These are phyloP conservation scores for Populus tomentosa DNA, from an alignment of 441 rosid species.

Conservation along the genomic window DNA sequence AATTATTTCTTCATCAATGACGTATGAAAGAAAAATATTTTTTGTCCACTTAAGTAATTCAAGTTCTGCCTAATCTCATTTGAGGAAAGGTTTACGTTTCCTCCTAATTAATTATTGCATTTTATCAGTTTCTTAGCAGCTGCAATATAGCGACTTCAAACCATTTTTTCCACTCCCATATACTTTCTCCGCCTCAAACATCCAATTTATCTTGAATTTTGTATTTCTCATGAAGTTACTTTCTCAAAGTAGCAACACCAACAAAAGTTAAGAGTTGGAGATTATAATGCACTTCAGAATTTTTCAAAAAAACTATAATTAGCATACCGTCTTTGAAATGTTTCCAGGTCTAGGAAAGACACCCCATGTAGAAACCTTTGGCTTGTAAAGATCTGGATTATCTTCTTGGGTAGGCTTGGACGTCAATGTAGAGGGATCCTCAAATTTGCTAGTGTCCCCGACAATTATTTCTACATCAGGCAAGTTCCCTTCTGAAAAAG, in stretches of 20 bases:
- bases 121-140: not conserved
- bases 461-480: constrained; percentile 86
- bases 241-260: not conserved
- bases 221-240: not conserved
- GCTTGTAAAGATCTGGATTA: constrained; percentile 54
- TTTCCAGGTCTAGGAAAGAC: constrained; percentile 84
- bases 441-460: constrained; percentile 63
- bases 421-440: constrained; percentile 18
- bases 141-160: not conserved
- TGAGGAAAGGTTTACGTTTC: not conserved
- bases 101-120: not conserved
- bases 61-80: not conserved
- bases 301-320: not conserved
- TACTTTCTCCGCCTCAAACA: not conserved
- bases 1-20: not conserved
- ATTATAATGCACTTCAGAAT: not conserved
- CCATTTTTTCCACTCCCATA: not conserved
- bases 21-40: not conserved
- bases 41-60: constrained; percentile 3
- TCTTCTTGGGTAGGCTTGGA: constrained; percentile 38
- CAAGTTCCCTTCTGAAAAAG: constrained; percentile 51
- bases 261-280: not conserved
- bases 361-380: constrained; percentile 91
- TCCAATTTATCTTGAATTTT: not conserved
- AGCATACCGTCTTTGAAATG: constrained; percentile 71